Base-by-base conservation (phyloP, 345 rosid species). In the Kernera saxatilis region DNA sequence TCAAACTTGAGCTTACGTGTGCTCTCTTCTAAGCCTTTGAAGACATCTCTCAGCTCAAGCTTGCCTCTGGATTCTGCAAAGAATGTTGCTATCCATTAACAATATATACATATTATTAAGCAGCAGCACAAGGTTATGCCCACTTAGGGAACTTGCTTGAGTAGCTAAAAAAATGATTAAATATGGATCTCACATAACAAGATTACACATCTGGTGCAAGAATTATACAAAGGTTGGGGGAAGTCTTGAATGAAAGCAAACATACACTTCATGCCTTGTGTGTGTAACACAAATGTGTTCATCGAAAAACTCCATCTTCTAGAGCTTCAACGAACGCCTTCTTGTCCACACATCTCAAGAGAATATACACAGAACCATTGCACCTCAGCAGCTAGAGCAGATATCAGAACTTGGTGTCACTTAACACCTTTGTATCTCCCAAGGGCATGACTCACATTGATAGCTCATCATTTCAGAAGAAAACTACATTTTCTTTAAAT, bases 331-430 rank as follows among this genome's bases (percentile, higher is more conserved):
- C 39, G 10, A 57, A 70, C 37, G 21, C 43, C 64, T 49, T 48
- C 59, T 26, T 27, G 59, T 30, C 62, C 62, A 73, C 59, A 73
- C 80, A 71, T 64, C 72, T 78, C 71, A 68, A 68, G 19, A 72
- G 26, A 48, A 68, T 56, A 63, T 49, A 72, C 71, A 74, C 27
- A 74, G 63, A 33, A 54, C 69, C 78, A 74, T 72, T 82, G 75
- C 63, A 67, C 69, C 84, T 56, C 73, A 77, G 48, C 52, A 51
- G 75, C 81, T 77, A 64, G 67, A 69, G 78, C 54, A 72, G 59
- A 67, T 63, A 69, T 67, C 36, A 50, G 51, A 37, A 73, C 10
- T 58, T 62, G 58, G 79, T 72, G 80, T 73, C 64, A 36, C 62
- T 67, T 67, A 39, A 65, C 69, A 67, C 59, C 69, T 52, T 46